Evolutionary conservation across 768 basidiomycete species (phyloP).

Genomic region (Lyophyllum semitale): DNA sequence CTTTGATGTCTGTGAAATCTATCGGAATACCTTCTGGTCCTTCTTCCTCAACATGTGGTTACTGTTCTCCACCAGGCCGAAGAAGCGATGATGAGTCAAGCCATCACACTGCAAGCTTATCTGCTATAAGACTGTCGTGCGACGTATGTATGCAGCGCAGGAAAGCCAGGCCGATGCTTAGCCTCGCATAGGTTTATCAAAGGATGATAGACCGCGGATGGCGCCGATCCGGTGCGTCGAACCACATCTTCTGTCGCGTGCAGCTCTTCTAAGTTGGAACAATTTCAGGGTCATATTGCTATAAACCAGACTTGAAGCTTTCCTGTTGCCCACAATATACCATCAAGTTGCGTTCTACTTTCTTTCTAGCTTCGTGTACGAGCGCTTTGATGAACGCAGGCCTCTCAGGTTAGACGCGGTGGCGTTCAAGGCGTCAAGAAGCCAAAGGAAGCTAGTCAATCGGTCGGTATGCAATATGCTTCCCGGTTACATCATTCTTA

Average conservation of each 20-base stretch:
- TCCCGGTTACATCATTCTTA: slow-evolving; percentile 3
- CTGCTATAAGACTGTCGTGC: slow-evolving; percentile 55
- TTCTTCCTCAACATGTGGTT: slow-evolving; percentile 57
- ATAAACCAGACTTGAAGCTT: slow-evolving; percentile 78
- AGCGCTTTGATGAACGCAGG: slow-evolving; percentile 1
- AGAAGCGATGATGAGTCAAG: slow-evolving; percentile 43
- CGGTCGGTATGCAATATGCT: slow-evolving; percentile 41
- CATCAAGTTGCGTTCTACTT: slow-evolving; percentile 65
- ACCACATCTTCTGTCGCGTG: background rate
- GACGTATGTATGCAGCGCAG: slow-evolving; percentile 7
- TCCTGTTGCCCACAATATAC: slow-evolving; percentile 96
- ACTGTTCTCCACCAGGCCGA: slow-evolving; percentile 60
- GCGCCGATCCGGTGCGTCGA: slow-evolving; percentile 66
- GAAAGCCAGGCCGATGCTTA: background rate
- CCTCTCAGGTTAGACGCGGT: slow-evolving; percentile 61
- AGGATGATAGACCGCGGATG: slow-evolving; percentile 84
- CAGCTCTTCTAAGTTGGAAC: background rate
- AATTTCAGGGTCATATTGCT: slow-evolving; percentile 65
- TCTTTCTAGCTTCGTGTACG: slow-evolving; percentile 6
- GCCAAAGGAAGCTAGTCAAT: slow-evolving; percentile 74
- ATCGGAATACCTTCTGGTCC: slow-evolving; percentile 38
- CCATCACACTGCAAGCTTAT: slow-evolving; percentile 48
- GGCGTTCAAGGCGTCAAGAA: slow-evolving; percentile 68
- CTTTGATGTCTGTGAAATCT: slow-evolving; percentile 24
- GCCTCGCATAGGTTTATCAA: slow-evolving; percentile 63